Base-by-base conservation (phyloP, 2,329 filamentous ascomycete species). In the Cordyceps cateniannulata region DNA sequence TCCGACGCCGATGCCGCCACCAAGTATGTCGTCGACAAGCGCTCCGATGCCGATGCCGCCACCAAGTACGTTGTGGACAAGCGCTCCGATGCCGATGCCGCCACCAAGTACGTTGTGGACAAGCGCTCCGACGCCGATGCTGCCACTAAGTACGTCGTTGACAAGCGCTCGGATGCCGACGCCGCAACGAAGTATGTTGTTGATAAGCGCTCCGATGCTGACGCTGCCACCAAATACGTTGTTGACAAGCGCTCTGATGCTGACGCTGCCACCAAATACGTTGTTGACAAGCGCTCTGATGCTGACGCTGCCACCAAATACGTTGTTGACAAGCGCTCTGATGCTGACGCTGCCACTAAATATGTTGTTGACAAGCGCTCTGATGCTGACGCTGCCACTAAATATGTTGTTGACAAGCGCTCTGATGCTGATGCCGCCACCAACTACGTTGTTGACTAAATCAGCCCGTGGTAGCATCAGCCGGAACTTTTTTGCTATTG, bases 61-160 rank as follows among this genome's bases (percentile, higher is more conserved):
- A 60, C 57, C 8, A 9, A 18, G 5, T 60, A 60, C 3, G 56
- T 59, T 20, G 56, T 58, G 16, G 56, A 59, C 38, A 59, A 58
- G 29, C 25, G 48, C 1, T 50, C 45, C 0, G 44, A 51, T 1
- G 51, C 56, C 3, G 56, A 59, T 51, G 56, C 45, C 3, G 56
- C 56, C 16, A 59, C 56, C 7, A 9, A 14, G 5, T 59, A 59
- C n/a, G 48, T 59, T 7, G 56, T 50, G 0, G 56, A 59, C 5
- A 59, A 58, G 29, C 25, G 48, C 0, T 50, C 45, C 0, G 44
- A 51, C 1, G 51, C 51, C 1, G 51, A 54, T 12, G 51, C 35
- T 1, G 51, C 51, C 3, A 54, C 51, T 0, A 6, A 22, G 1
- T 51, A 51, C 6, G 49, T 51, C 0, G 49, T 51, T 0, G 49